These are phyloP conservation scores for Rhodotorula sphaerocarpa DNA, from an alignment of 768 basidiomycete species.

Conservation along the genomic window DNA sequence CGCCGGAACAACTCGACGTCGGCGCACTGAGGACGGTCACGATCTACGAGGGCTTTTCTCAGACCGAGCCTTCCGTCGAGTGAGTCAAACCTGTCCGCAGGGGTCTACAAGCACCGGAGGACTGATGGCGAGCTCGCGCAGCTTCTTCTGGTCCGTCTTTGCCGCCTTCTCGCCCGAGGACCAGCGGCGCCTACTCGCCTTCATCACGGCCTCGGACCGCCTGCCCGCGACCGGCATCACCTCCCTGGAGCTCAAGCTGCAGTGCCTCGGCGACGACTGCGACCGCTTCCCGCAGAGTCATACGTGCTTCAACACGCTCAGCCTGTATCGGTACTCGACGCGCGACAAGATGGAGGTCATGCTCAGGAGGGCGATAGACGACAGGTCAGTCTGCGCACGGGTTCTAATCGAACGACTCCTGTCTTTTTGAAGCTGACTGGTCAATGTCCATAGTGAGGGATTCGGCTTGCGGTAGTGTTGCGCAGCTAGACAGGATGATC, in stretches of 20 bases:
- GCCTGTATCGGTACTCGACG: conserved; percentile 2
- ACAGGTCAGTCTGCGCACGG: conserved; percentile 17
- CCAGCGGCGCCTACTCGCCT: conserved; percentile 34
- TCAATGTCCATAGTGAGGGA: not conserved
- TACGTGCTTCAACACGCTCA: conserved; percentile 38
- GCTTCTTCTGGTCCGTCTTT: conserved; percentile 29
- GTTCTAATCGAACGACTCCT: too few relatives aligned
- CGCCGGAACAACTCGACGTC: conserved; percentile 35
- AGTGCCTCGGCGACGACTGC: conserved; percentile 8
- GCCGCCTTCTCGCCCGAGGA: not conserved
- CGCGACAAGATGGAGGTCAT: conserved; percentile 11
- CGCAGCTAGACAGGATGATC: not conserved
- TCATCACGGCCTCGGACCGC: conserved; percentile 36
- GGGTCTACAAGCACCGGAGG: too few relatives aligned
- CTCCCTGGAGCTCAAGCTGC: conserved; percentile 23
- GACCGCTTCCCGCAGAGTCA: conserved; percentile 13
- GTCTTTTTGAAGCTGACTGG: too few relatives aligned
- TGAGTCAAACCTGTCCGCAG: conserved; percentile 2
- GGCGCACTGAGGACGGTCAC: conserved; percentile 31
- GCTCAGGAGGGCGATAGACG: conserved; percentile 22
- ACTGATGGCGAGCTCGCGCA: too few relatives aligned
- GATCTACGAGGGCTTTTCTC: conserved; percentile 29
- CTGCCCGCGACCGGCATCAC: conserved; percentile 36
- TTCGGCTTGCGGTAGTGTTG: conserved; percentile 2
- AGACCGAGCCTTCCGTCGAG: conserved; percentile 27